Percentiles rank a stretch among this genome's conserved stretches.
phyloP scores from a whole-genome alignment of 108 stramenopile species.

The Nannochloropsis gaditana region DNA sequence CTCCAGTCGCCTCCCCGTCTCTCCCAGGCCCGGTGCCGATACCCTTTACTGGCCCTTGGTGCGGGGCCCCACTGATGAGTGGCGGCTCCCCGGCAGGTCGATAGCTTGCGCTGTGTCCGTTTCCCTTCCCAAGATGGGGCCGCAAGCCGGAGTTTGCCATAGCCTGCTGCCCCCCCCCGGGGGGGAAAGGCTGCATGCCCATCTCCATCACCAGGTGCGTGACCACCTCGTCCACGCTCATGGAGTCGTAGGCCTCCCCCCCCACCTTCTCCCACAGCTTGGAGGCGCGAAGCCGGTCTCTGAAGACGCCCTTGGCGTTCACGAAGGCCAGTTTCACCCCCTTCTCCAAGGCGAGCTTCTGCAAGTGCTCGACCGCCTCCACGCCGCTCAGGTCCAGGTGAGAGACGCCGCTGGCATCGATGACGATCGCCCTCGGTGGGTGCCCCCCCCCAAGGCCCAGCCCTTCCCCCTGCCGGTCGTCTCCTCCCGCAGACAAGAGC shows the following conservation, averaged over 20 bases:
- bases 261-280: slow-evolving; percentile 3
- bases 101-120: no score
- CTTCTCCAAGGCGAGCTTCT: not conserved
- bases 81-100: no score
- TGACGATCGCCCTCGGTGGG: not conserved
- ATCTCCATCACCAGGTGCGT: not conserved
- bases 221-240: not conserved
- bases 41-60: no score
- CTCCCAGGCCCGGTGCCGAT: no score
- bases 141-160: not conserved
- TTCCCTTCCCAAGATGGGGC: no score
- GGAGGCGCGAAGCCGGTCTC: slow-evolving; percentile 15
- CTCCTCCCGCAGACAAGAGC: not conserved
- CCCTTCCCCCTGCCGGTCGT: not conserved
- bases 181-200: not conserved
- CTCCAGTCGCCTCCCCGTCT: no score
- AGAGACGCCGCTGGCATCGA: not conserved
- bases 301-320: not conserved
- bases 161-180: not conserved
- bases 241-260: not conserved
- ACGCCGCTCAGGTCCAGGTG: not conserved
- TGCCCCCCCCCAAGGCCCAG: not conserved
- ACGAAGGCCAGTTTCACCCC: not conserved
- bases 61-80: no score
- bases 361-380: slow-evolving; percentile 1